Evolutionary conservation across 805 yeast genomes (phyloP).

Genomic region (Hyphopichia homilentoma): DNA sequence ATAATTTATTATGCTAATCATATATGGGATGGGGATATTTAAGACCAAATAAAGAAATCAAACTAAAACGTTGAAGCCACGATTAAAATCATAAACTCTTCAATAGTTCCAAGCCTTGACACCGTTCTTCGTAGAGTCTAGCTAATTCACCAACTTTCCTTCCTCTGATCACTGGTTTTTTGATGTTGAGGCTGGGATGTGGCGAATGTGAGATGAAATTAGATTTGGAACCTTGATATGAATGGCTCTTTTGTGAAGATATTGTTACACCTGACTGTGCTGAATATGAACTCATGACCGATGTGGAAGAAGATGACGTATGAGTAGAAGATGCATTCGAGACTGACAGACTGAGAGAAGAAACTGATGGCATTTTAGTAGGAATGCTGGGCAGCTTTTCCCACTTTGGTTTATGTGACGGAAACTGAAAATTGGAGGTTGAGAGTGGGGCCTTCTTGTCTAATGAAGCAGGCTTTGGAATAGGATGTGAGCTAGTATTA

Average conservation of each 20-base stretch:
- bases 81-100: slow-evolving; percentile 21
- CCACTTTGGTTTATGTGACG: slow-evolving; percentile 37
- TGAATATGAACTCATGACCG: too few relatives aligned
- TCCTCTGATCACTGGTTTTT: slow-evolving; percentile 46
- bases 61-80: too few relatives aligned
- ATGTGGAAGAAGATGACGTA: not conserved
- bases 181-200: slow-evolving; percentile 5
- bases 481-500: not conserved
- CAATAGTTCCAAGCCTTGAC: slow-evolving; percentile 36
- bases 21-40: too few relatives aligned
- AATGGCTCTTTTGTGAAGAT: not conserved
- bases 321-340: too few relatives aligned
- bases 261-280: not conserved
- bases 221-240: slow-evolving; percentile 5
- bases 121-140: slow-evolving; percentile 58
- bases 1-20: too few relatives aligned
- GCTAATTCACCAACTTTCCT: slow-evolving; percentile 62
- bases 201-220: slow-evolving; percentile 3
- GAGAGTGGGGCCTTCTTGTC: not conserved
- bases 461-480: not conserved
- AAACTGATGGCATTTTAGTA: too few relatives aligned
- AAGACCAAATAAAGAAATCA: too few relatives aligned
- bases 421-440: slow-evolving; percentile 20
- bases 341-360: too few relatives aligned
- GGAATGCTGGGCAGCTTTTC: slow-evolving; percentile 3